Evolutionary conservation across 495 filamentous ascomycete species (phyloP).

Genomic region (Friedmanniomyces endolithicus): DNA sequence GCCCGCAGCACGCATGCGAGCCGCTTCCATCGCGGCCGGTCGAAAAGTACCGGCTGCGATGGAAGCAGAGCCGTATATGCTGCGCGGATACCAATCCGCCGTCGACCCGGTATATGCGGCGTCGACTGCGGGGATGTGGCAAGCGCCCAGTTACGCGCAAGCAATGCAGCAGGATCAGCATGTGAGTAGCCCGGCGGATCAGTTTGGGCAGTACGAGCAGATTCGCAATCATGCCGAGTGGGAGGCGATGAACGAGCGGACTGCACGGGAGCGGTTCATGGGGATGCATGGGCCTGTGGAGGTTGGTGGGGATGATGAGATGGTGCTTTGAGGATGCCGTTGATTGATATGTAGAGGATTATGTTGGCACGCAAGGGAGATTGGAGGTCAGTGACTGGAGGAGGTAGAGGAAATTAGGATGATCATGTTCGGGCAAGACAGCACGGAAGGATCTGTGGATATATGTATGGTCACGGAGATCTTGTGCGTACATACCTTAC

Average conservation of each 20-base stretch:
- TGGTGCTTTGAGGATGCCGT: conserved; percentile 11
- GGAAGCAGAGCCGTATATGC: conserved; percentile 14
- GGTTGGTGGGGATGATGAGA: conserved; percentile 7
- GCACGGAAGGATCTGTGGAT: too few species aligned
- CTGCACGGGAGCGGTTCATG: conserved; percentile 3
- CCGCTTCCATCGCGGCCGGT: conserved; percentile 6
- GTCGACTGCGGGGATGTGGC: conserved; percentile 9
- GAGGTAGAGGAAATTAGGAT: too few species aligned
- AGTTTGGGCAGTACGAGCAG: conserved; percentile 19
- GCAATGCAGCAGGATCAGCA: conserved; percentile 2
- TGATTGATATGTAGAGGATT: too few species aligned
- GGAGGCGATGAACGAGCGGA: conserved; percentile 16
- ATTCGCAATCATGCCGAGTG: conserved; percentile 19
- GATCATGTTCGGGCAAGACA: too few species aligned
- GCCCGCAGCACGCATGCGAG: conserved; percentile 18
- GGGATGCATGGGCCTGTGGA: not conserved
- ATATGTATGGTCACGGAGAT: too few species aligned
- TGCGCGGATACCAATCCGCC: conserved; percentile 1
- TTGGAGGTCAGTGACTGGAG: too few species aligned
- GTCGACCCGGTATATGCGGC: conserved; percentile 17
- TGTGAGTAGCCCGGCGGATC: conserved; percentile 1
- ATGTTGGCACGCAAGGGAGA: too few species aligned
- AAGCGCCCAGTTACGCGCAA: conserved; percentile 13
- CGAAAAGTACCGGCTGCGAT: not conserved
- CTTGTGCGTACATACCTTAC: too few species aligned